Evolutionary conservation across 2,329 filamentous ascomycete genomes (phyloP), one percentile per base, ranked within the genome.

Genomic region (Ceratocystiopsis brevicomis): DNA sequence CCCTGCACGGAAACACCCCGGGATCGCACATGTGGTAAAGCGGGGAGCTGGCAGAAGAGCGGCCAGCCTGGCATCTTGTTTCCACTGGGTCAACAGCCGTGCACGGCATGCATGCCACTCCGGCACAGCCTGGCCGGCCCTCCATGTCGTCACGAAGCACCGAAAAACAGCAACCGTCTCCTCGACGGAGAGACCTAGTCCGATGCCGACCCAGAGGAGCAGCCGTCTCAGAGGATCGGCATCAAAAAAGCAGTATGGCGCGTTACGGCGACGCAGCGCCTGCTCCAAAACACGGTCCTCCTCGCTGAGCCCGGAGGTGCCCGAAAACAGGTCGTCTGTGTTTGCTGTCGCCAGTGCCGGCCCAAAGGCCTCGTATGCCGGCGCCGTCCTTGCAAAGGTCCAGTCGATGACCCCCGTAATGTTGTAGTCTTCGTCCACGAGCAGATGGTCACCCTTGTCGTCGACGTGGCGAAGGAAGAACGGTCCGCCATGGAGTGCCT

Each of bases 361-460:
- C 12, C 33, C 42, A 43, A 67, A 67, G 1, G 62, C 61, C 19
- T 53, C 51, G n/a, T 52, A 50, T 42, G 57, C 54, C 1, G 59
- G 49, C 16, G 55, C 57, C 6, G 56, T 58, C 30, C 58, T 48
- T n/a, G 59, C 57, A 56, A 53, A 58, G 39, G 59, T 54, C 59
- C 58, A 69, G 47, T 69, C 65, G 42, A 69, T 63, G 32, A 70
- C 63, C 1, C 62, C 64, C 6, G 61, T 67, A 33, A 70, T 60
- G 44, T 65, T 63, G 45, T 56, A 63, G 9, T 65, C 40, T 3
- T 65, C 56, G 46, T 70, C 61, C 2, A 63, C 59, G 1, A 70
- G 53, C 11, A 70, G 25, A 15, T 45, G 43, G 15, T 41, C 35
- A 16, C 43, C 43, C 18, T 41, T 41, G 39, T 41, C 43, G 37